A percentile compares a stretch with the other conserved stretches of the same genome.
These are phyloP conservation scores for Lanmaoa rubissima DNA, from an alignment of 768 basidiomycete genomes.

Conservation along the genomic window DNA sequence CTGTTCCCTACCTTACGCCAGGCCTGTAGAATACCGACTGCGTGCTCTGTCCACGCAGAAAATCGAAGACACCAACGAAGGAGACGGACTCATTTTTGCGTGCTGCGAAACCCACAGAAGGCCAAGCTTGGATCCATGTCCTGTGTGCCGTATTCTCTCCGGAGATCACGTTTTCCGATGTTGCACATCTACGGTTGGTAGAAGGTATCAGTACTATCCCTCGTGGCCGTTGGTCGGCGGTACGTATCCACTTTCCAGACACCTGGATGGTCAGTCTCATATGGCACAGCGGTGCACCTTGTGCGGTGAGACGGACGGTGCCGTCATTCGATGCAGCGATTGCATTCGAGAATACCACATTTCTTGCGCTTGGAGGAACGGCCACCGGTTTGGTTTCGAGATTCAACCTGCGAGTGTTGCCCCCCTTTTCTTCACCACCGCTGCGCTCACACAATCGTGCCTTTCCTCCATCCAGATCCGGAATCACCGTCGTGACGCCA, in stretches of 20 bases:
- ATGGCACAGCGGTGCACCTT: slow-evolving; percentile 64
- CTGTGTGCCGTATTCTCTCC: slow-evolving; percentile 86
- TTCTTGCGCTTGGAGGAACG: slow-evolving; percentile 86
- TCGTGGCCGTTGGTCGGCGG: slow-evolving; percentile 68
- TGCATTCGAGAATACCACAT: slow-evolving; percentile 81
- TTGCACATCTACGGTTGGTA: slow-evolving; percentile 66
- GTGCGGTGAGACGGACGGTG: slow-evolving; percentile 71
- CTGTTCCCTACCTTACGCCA: neutral
- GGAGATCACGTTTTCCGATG: slow-evolving; percentile 81
- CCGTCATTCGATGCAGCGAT: slow-evolving; percentile 80
- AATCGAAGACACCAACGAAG: slow-evolving; percentile 38
- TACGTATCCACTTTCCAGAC: slow-evolving; percentile 37
- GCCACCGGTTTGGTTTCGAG: slow-evolving; percentile 90
- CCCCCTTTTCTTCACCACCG: neutral
- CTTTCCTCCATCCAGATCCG: slow-evolving; percentile 54
- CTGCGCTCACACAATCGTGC: neutral
- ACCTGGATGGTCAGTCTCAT: slow-evolving; percentile 7
- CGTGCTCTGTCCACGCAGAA: slow-evolving; percentile 70
- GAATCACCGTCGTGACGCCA: slow-evolving; percentile 66
- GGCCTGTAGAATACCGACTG: slow-evolving; percentile 70
- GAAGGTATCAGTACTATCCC: slow-evolving; percentile 82
- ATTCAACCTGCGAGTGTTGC: slow-evolving; percentile 64
- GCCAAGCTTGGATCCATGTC: slow-evolving; percentile 89
- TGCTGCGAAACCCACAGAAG: slow-evolving; percentile 87
- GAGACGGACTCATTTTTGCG: slow-evolving; percentile 65